Conservation (phyloP, 306 rosid species). For the Prunus mume region DNA sequence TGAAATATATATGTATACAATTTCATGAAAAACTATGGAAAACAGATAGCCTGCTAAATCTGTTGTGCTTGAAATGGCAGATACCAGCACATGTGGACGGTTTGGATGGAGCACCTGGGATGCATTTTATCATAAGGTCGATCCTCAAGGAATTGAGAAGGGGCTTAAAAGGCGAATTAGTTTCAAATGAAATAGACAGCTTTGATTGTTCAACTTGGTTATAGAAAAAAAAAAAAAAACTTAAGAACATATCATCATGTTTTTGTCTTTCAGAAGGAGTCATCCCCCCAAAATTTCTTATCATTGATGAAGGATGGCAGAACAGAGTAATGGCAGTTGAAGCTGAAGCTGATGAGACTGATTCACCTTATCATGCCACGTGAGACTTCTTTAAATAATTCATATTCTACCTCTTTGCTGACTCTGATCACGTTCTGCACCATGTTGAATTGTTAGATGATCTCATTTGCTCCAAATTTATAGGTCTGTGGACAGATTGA, state of each 20-base stretch:
- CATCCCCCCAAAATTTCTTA: slow-evolving; percentile 54
- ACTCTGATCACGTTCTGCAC: not conserved
- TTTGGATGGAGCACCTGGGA: slow-evolving; percentile 97
- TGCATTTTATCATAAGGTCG: slow-evolving; percentile 59
- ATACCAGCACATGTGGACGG: slow-evolving; percentile 57
- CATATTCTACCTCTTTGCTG: not conserved
- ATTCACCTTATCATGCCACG: slow-evolving; percentile 46
- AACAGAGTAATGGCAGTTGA: slow-evolving; percentile 40
- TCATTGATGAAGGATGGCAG: slow-evolving; percentile 85
- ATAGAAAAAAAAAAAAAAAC: no score
- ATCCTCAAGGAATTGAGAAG: slow-evolving; percentile 57
- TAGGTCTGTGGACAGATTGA: slow-evolving; percentile 62
- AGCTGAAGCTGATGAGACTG: slow-evolving; percentile 36
- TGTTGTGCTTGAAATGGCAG: not conserved
- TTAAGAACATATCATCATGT: not conserved
- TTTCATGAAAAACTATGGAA: not conserved
- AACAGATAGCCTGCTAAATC: not conserved
- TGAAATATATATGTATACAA: no score
- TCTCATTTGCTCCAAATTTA: slow-evolving; percentile 14
- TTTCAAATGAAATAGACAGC: not conserved
- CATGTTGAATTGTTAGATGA: not conserved
- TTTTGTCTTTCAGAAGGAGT: slow-evolving; percentile 49
- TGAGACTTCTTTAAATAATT: not conserved
- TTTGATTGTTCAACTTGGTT: not conserved
- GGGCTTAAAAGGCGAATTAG: slow-evolving; percentile 53